Percentiles rank a stretch among this genome's conserved stretches.
phyloP scores from a whole-genome alignment of 2,329 filamentous ascomycete species.

The Cyanodermella asteris region DNA sequence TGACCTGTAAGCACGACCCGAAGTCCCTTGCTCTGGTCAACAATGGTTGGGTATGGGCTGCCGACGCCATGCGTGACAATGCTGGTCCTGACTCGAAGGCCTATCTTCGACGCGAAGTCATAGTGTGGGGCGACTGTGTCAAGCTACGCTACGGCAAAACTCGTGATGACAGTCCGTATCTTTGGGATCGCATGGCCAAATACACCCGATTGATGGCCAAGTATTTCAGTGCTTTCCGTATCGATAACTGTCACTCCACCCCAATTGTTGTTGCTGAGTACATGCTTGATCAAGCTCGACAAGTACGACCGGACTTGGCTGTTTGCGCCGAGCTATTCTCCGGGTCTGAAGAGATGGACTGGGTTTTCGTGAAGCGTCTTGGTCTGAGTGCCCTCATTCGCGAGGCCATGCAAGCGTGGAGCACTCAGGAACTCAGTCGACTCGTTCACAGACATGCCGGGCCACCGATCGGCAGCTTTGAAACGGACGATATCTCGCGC shows the following conservation, averaged over 20 bases:
- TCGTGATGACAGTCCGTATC: conserved; percentile 67
- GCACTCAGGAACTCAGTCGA: conserved; percentile 73
- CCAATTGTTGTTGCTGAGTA: conserved; percentile 87
- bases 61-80: conserved; percentile 83
- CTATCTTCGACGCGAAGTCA: conserved; percentile 91
- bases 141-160: conserved; percentile 75
- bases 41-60: conserved; percentile 98
- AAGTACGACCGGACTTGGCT: conserved; percentile 67
- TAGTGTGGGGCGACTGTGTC: conserved; percentile 96
- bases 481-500: conserved; percentile 53
- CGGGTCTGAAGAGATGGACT: conserved; percentile 88
- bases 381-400: conserved; percentile 81
- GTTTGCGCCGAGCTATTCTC: conserved; percentile 92
- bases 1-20: conserved; percentile 52
- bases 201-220: conserved; percentile 86
- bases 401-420: conserved; percentile 98
- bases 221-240: conserved; percentile 85
- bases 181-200: conserved; percentile 90
- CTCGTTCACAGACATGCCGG: conserved; percentile 87
- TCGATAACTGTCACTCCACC: conserved; percentile 96
- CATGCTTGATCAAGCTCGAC: conserved; percentile 80
- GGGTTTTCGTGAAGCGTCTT: conserved; percentile 80
- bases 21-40: conserved; percentile 69
- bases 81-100: conserved; percentile 73
- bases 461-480: conserved; percentile 87